These are phyloP conservation scores for Phytophthora foliorum DNA, from an alignment of 352 stramenopile species.

Conservation along the genomic window DNA sequence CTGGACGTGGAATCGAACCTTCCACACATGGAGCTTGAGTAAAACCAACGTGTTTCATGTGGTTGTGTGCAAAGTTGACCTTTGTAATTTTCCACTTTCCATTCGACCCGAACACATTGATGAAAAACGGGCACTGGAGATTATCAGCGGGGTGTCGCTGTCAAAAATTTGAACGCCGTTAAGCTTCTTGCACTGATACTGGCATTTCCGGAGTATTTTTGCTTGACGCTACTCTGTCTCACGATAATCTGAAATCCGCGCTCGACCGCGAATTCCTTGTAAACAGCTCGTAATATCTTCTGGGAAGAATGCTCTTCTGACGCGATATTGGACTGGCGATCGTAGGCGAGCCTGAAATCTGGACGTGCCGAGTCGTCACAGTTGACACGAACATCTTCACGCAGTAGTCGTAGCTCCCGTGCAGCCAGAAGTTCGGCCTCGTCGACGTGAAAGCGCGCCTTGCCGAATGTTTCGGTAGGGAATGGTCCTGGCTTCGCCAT, in stretches of 20 bases:
- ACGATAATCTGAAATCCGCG: conserved; percentile 11
- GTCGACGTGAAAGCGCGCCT: no score
- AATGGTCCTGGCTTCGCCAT: no score
- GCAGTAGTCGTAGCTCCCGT: no score
- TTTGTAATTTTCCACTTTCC: conserved; percentile 9
- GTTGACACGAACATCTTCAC: no score
- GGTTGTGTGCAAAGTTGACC: conserved; percentile 13
- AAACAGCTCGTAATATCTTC: no score
- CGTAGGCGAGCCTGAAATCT: no score
- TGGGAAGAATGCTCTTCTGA: neutral
- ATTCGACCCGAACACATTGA: conserved; percentile 4
- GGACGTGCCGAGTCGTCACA: no score
- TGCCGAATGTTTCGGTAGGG: no score
- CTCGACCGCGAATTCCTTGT: conserved; percentile 4
- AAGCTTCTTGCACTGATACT: conserved; percentile 13
- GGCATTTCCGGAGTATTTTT: conserved; percentile 19
- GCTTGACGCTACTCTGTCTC: conserved; percentile 1
- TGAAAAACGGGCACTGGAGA: conserved; percentile 12
- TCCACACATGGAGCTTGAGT: neutral
- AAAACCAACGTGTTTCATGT: conserved; percentile 1
- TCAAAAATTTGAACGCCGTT: conserved; percentile 14
- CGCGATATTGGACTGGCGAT: no score
- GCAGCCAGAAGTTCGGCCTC: no score
- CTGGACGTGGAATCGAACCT: neutral
- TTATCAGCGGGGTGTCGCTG: neutral